These are phyloP conservation scores for Fusarium proliferatum DNA, from an alignment of 2,329 filamentous ascomycete genomes.

Conservation along the genomic window DNA sequence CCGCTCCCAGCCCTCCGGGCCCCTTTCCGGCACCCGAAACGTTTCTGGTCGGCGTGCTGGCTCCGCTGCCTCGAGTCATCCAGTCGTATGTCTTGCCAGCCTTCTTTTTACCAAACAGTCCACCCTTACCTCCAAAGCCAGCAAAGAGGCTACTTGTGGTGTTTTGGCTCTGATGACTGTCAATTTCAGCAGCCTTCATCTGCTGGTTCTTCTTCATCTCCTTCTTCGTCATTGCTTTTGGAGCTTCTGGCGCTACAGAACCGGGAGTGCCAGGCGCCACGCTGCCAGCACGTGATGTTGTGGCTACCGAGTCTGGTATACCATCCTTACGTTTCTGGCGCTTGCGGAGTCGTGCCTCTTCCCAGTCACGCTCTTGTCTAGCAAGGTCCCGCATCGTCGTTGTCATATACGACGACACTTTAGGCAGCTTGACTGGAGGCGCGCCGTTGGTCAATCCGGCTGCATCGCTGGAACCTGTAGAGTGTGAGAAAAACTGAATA, in stretches of 20 bases:
- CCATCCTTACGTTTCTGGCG: slow-evolving; percentile 72
- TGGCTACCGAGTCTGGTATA: slow-evolving; percentile 61
- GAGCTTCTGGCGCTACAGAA: slow-evolving; percentile 69
- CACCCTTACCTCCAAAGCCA: slow-evolving; percentile 71
- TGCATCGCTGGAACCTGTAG: slow-evolving; percentile 55
- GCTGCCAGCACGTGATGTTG: slow-evolving; percentile 65
- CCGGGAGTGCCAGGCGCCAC: slow-evolving; percentile 71
- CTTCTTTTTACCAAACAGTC: slow-evolving; percentile 68
- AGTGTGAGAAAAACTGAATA: slow-evolving; percentile 28
- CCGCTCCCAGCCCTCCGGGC: slow-evolving; percentile 45
- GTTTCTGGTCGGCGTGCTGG: slow-evolving; percentile 61
- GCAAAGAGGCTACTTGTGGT: slow-evolving; percentile 80
- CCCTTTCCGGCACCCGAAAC: slow-evolving; percentile 50
- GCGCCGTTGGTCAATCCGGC: slow-evolving; percentile 52
- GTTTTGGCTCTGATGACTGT: slow-evolving; percentile 85
- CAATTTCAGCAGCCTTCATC: slow-evolving; percentile 81
- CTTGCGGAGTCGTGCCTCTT: slow-evolving; percentile 77
- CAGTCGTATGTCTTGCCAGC: slow-evolving; percentile 77
- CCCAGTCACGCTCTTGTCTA: slow-evolving; percentile 74
- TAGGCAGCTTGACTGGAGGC: slow-evolving; percentile 59
- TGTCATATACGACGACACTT: slow-evolving; percentile 62
- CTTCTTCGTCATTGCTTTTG: slow-evolving; percentile 86
- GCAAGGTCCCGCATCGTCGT: slow-evolving; percentile 70
- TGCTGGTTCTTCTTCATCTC: slow-evolving; percentile 80
- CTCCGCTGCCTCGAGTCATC: slow-evolving; percentile 72